These are phyloP conservation scores for Staphylotrichum tortipilum DNA, from an alignment of 495 filamentous ascomycete genomes.

Conservation along the genomic window DNA sequence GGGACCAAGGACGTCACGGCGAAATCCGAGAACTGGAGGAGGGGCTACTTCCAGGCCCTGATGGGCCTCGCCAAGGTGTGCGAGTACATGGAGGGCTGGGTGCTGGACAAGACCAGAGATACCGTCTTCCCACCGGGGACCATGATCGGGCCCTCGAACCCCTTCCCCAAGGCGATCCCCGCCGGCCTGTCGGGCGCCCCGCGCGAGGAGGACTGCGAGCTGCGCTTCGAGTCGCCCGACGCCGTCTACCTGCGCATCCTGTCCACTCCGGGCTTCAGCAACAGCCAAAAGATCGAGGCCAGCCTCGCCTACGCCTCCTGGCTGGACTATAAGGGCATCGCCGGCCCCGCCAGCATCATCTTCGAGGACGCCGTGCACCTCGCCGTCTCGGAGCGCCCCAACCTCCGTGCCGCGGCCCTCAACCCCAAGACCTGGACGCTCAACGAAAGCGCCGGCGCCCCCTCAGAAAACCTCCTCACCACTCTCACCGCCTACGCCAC, in stretches of 20 bases:
- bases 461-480: constrained; percentile 63
- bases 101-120: constrained; percentile 56
- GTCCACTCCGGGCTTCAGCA: constrained; percentile 64
- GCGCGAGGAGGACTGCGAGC: constrained; percentile 61
- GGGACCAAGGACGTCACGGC: constrained; percentile 52
- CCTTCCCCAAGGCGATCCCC: constrained; percentile 63
- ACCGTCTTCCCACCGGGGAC: constrained; percentile 59
- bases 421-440: constrained; percentile 55
- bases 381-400: constrained; percentile 17
- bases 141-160: constrained; percentile 75
- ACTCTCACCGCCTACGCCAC: constrained; percentile 70
- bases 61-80: constrained; percentile 67
- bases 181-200: constrained; percentile 48
- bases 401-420: constrained; percentile 38
- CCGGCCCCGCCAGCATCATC: constrained; percentile 21
- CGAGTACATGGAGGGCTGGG: constrained; percentile 71
- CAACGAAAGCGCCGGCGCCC: constrained; percentile 38
- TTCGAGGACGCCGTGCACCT: constrained; percentile 24
- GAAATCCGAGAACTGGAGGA: constrained; percentile 72
- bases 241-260: constrained; percentile 69
- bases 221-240: constrained; percentile 54
- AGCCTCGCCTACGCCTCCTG: constrained; percentile 74
- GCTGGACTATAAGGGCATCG: constrained; percentile 64
- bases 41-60: constrained; percentile 71
- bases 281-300: constrained; percentile 65